A percentile compares a stretch with the other conserved stretches of the same genome.
Conservation (phyloP, 2,329 filamentous ascomycete genomes). For the Colletotrichum gigasporum region DNA sequence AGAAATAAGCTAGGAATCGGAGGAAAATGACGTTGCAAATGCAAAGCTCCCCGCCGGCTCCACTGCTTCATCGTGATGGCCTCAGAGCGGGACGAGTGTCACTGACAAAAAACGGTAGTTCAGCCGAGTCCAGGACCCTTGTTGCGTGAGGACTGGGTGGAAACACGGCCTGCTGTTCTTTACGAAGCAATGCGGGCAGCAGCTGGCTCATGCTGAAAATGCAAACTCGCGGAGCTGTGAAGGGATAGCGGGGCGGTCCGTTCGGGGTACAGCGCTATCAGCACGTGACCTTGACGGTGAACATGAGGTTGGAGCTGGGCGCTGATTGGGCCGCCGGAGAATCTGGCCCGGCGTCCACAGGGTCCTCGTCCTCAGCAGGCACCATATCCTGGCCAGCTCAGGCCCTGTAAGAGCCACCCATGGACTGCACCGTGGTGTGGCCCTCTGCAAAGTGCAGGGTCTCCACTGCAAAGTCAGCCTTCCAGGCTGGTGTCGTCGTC, state of each 20-base stretch:
- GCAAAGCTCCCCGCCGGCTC: slow-evolving; percentile 16
- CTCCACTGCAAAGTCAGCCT: slow-evolving; percentile 6
- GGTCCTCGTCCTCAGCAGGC: no score
- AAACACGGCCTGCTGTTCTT: background rate
- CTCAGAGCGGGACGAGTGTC: slow-evolving; percentile 15
- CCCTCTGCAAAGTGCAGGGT: background rate
- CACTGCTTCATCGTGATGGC: slow-evolving; percentile 29
- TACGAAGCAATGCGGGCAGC: background rate
- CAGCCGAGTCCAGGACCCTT: slow-evolving; percentile 20
- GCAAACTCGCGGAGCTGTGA: background rate
- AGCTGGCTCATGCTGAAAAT: background rate
- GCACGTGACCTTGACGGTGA: background rate
- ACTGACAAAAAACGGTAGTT: slow-evolving; percentile 21
- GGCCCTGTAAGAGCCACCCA: slow-evolving; percentile 1
- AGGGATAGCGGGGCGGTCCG: background rate
- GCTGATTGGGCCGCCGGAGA: slow-evolving; percentile 28
- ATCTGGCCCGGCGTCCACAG: slow-evolving; percentile 20
- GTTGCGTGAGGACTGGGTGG: background rate
- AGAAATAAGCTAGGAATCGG: slow-evolving; percentile 27
- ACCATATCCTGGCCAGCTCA: slow-evolving; percentile 23
- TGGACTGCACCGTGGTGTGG: slow-evolving; percentile 10
- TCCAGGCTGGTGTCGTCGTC: background rate
- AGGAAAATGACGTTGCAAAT: slow-evolving; percentile 24
- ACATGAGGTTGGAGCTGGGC: no score
- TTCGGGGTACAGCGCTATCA: background rate